Conservation (phyloP, 2,329 filamentous ascomycete genomes). For the Fusarium algeriense region DNA sequence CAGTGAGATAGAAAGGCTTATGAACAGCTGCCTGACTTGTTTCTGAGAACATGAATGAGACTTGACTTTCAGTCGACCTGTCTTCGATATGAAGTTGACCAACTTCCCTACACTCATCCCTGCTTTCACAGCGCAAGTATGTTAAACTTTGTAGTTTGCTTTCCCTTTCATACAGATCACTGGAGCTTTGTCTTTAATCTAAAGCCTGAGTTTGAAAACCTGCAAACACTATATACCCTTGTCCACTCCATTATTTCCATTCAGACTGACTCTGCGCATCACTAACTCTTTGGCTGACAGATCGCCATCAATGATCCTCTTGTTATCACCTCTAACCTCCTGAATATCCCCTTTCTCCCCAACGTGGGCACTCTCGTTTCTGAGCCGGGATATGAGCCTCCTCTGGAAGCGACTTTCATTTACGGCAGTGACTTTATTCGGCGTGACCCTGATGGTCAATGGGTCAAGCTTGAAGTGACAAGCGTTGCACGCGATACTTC, state of each 20-base stretch:
- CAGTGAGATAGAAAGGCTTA: conserved; percentile 13
- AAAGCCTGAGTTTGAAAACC: background rate
- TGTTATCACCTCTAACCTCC: conserved; percentile 49
- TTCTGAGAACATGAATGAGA: conserved; percentile 24
- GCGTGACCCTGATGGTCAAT: conserved; percentile 53
- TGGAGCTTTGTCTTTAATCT: background rate
- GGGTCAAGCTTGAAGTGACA: conserved; percentile 55
- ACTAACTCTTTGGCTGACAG: conserved; percentile 27
- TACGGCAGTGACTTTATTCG: conserved; percentile 57
- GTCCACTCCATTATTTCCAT: background rate
- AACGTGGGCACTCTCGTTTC: conserved; percentile 52
- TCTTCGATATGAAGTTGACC: conserved; percentile 48
- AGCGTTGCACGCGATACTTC: conserved; percentile 50
- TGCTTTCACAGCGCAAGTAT: conserved; percentile 54
- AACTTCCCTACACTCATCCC: conserved; percentile 55
- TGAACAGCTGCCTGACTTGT: background rate
- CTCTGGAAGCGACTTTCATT: conserved; percentile 53
- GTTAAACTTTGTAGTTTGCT: conserved; percentile 17
- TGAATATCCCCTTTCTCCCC: conserved; percentile 52
- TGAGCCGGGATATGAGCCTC: conserved; percentile 52
- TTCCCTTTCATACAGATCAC: background rate
- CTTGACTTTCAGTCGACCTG: background rate
- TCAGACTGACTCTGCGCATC: background rate
- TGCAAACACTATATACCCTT: background rate
- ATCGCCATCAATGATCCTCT: conserved; percentile 53